Percentiles rank a stretch among this genome's conserved stretches.
phyloP scores from a whole-genome alignment of 352 stramenopile genomes.

The Phytopythium oedochilum region DNA sequence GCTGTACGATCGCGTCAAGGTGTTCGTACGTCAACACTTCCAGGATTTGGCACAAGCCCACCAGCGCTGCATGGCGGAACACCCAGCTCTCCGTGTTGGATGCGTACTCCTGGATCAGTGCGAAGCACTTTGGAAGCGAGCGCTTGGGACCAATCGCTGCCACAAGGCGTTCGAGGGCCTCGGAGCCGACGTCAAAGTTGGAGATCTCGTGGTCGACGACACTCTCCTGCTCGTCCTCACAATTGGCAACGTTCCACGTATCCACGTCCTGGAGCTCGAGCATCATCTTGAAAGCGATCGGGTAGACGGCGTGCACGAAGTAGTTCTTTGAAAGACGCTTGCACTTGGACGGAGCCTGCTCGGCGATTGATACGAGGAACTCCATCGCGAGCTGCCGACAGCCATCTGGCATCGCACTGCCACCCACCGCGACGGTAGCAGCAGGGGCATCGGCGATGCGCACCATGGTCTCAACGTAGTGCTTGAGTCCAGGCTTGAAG shows the following conservation, averaged over 20 bases:
- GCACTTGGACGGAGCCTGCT: conserved; percentile 59
- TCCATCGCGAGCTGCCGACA: conserved; percentile 82
- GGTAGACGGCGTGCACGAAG: conserved; percentile 71
- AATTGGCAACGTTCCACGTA: conserved; percentile 59
- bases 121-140: conserved; percentile 72
- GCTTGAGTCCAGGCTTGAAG: conserved; percentile 55
- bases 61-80: conserved; percentile 68
- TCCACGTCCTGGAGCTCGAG: conserved; percentile 73
- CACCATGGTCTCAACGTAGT: conserved; percentile 71
- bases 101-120: conserved; percentile 72
- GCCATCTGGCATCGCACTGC: conserved; percentile 40
- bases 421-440: background rate
- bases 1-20: conserved; percentile 62
- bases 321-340: conserved; percentile 67
- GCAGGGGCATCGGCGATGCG: conserved; percentile 45
- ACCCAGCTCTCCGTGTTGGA: conserved; percentile 59
- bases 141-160: conserved; percentile 59
- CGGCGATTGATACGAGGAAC: conserved; percentile 74
- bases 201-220: conserved; percentile 67
- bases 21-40: conserved; percentile 60
- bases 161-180: conserved; percentile 71
- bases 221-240: conserved; percentile 58
- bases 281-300: conserved; percentile 83
- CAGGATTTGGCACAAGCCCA: conserved; percentile 80
- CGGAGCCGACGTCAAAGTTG: conserved; percentile 84